A percentile compares a stretch with the other conserved stretches of the same genome.
phyloP scores from a whole-genome alignment of 768 basidiomycete species.

The Lactarius tabidus region DNA sequence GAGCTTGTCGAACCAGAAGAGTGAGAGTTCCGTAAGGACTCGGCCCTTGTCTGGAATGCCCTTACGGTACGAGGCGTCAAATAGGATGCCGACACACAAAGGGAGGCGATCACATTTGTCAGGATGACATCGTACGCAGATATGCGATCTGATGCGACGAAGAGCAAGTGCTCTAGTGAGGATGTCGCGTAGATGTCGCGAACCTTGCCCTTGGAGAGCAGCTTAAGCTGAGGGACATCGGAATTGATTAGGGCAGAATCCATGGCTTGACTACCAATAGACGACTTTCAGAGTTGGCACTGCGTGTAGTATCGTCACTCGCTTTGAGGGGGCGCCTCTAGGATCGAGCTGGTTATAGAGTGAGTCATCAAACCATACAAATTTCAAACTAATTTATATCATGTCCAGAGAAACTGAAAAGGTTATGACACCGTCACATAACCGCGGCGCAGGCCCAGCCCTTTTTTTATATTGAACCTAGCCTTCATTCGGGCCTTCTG shows the following conservation, averaged over 20 bases:
- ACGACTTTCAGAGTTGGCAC: neutral
- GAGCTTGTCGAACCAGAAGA: constrained; percentile 94
- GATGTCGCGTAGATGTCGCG: constrained; percentile 87
- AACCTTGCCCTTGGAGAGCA: constrained; percentile 91
- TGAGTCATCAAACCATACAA: neutral
- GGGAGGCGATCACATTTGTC: constrained; percentile 59
- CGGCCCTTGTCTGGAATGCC: constrained; percentile 94
- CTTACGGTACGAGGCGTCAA: constrained; percentile 39
- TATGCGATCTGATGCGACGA: constrained; percentile 93
- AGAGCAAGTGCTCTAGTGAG: constrained; percentile 70
- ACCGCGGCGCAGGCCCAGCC: too few species aligned
- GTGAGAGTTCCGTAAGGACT: constrained; percentile 82
- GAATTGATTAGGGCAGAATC: constrained; percentile 46
- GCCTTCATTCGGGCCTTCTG: too few species aligned
- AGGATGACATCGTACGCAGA: constrained; percentile 96
- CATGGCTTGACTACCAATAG: neutral
- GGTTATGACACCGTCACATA: too few species aligned
- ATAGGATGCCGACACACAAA: neutral
- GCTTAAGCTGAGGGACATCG: constrained; percentile 54
- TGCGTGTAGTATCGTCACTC: neutral
- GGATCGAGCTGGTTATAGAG: neutral
- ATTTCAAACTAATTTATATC: too few species aligned
- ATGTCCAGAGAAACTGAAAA: too few species aligned
- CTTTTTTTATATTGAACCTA: too few species aligned
- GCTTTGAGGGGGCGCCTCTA: neutral